Evolutionary conservation across 192 early-diverging fungal genomes (phyloP).

Genomic region (Rhizophagus clarus): DNA sequence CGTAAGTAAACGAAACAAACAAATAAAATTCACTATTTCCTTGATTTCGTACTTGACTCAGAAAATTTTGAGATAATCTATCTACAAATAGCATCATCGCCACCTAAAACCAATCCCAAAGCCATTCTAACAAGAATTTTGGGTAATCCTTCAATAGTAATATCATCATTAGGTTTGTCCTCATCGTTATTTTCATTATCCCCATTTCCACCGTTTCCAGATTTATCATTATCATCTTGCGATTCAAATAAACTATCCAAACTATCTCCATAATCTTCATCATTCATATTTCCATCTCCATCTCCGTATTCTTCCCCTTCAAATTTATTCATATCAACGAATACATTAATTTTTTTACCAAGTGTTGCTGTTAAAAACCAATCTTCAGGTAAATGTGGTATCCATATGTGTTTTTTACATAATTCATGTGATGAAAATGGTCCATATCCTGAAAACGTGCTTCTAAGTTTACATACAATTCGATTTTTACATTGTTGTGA

Average conservation of each 20-base stretch:
- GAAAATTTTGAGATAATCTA: not conserved
- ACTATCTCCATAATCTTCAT: not conserved
- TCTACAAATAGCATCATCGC: constrained; percentile 7
- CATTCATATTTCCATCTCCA: not conserved
- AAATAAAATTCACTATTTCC: too few species aligned
- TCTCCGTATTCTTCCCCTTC: not conserved
- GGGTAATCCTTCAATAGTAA: not conserved
- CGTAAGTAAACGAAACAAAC: too few species aligned
- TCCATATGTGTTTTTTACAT: constrained; percentile 2
- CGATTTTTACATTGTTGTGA: not conserved
- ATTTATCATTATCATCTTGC: not conserved
- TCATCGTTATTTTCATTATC: not conserved
- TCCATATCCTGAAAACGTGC: constrained; percentile 1
- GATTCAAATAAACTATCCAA: not conserved
- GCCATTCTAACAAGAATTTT: constrained; percentile 4
- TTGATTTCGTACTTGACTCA: too few species aligned
- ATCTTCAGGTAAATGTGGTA: constrained; percentile 14
- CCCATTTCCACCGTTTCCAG: not conserved
- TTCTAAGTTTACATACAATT: constrained; percentile 17
- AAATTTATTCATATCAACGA: constrained; percentile 9
- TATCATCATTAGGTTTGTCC: not conserved
- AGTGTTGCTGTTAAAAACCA: not conserved
- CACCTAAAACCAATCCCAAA: constrained; percentile 4
- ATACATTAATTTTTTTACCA: not conserved
- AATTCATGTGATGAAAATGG: constrained; percentile 1